Percentiles rank a stretch among this genome's conserved stretches.
phyloP scores from a whole-genome alignment of 495 filamentous ascomycete species.

The Mycothermus thermophilus region DNA sequence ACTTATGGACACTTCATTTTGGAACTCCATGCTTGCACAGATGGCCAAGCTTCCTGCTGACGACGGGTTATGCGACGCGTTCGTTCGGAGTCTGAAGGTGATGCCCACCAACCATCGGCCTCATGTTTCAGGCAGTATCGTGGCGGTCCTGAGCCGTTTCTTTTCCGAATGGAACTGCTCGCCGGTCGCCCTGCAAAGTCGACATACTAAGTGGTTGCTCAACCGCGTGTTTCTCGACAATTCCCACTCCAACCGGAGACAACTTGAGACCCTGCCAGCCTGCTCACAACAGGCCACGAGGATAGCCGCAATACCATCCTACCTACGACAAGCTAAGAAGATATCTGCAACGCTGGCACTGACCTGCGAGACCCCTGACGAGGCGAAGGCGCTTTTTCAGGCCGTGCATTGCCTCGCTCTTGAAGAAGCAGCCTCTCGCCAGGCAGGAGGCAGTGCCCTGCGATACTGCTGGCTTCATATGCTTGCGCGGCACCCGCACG shows the following conservation, averaged over 20 bases:
- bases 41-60: constrained; percentile 7
- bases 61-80: constrained; percentile 9
- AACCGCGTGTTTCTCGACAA: not conserved
- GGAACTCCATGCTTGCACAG: constrained; percentile 8
- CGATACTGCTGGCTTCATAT: constrained; percentile 17
- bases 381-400: constrained; percentile 7
- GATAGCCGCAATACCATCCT: too few species aligned
- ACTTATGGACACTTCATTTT: constrained; percentile 5
- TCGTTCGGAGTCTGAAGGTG: constrained; percentile 3
- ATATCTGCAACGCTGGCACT: constrained; percentile 3
- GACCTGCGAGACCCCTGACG: not conserved
- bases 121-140: constrained; percentile 2
- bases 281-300: too few species aligned
- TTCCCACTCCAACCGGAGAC: not conserved
- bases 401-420: constrained; percentile 7
- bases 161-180: constrained; percentile 6
- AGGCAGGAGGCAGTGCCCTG: not conserved
- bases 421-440: not conserved
- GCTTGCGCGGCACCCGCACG: constrained; percentile 13
- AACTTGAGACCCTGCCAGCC: not conserved
- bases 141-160: constrained; percentile 8
- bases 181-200: not conserved
- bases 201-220: constrained; percentile 2
- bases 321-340: too few species aligned
- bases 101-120: constrained; percentile 2